phyloP scores from a whole-genome alignment of 305 asterid genomes.

The Solanum chacoense region DNA sequence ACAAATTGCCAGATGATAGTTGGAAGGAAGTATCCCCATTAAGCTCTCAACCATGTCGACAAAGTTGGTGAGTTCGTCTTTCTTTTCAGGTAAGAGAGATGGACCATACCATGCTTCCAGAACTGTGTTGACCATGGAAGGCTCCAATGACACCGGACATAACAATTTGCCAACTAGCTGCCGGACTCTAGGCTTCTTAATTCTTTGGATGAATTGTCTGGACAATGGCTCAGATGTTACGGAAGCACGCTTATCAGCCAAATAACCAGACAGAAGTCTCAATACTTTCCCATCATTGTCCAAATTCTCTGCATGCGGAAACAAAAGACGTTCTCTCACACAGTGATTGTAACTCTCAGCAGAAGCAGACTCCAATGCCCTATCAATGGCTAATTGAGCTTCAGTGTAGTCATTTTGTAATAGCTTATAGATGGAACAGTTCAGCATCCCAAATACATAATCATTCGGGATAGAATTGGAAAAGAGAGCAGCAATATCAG shows the following conservation, averaged over 20 bases:
- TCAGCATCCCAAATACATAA: constrained; percentile 28
- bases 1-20: constrained; percentile 25
- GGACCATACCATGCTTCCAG: constrained; percentile 29
- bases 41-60: constrained; percentile 32
- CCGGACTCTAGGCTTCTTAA: constrained; percentile 25
- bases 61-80: constrained; percentile 9
- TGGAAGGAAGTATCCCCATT: constrained; percentile 34
- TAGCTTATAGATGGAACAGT: constrained; percentile 26
- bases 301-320: constrained; percentile 8
- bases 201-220: constrained; percentile 21
- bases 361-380: constrained; percentile 26
- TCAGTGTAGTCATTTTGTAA: constrained; percentile 22
- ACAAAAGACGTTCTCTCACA: constrained; percentile 28
- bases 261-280: constrained; percentile 17
- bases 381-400: constrained; percentile 23
- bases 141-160: constrained; percentile 21
- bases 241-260: constrained; percentile 24
- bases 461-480: constrained; percentile 16
- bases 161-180: constrained; percentile 26
- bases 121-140: constrained; percentile 19
- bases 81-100: constrained; percentile 17
- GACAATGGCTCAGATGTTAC: constrained; percentile 20
- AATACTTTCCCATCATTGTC: constrained; percentile 1
- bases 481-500: constrained; percentile 18
- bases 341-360: constrained; percentile 27